Percentiles rank a stretch among this genome's conserved stretches.
phyloP scores from a whole-genome alignment of 129 eudicot species.

The Solidago caesia region DNA sequence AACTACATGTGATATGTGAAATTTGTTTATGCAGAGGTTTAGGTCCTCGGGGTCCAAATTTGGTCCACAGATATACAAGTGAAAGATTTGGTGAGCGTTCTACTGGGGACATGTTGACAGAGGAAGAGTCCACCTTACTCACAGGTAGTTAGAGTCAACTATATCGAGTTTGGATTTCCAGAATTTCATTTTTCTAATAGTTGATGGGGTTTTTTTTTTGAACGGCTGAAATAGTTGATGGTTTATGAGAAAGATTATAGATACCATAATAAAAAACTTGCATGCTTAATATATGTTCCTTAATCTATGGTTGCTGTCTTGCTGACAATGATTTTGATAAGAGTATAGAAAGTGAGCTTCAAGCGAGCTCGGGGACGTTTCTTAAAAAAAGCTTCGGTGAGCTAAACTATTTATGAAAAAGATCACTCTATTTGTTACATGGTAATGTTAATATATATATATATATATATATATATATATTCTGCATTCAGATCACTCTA shows the following conservation, averaged over 20 bases:
- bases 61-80: conserved; percentile 74
- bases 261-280: conserved; percentile 52
- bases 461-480: too few species aligned
- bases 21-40: conserved; percentile 56
- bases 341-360: too few species aligned
- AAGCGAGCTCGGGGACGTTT: too few species aligned
- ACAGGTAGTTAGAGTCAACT: conserved; percentile 49
- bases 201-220: too few species aligned
- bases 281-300: neutral
- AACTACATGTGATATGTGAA: conserved; percentile 8
- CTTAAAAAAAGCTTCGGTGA: too few species aligned
- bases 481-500: too few species aligned
- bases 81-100: conserved; percentile 73
- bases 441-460: too few species aligned
- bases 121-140: conserved; percentile 65
- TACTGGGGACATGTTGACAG: conserved; percentile 52
- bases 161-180: neutral
- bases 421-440: too few species aligned
- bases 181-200: conserved; percentile 2
- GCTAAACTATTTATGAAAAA: too few species aligned
- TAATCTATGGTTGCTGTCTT: neutral
- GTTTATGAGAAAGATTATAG: conserved; percentile 62
- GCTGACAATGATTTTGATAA: too few species aligned
- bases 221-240: neutral
- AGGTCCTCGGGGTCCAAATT: conserved; percentile 97